Conservation (phyloP, 2,329 filamentous ascomycete genomes). For the Thermothelomyces thermophilus region DNA sequence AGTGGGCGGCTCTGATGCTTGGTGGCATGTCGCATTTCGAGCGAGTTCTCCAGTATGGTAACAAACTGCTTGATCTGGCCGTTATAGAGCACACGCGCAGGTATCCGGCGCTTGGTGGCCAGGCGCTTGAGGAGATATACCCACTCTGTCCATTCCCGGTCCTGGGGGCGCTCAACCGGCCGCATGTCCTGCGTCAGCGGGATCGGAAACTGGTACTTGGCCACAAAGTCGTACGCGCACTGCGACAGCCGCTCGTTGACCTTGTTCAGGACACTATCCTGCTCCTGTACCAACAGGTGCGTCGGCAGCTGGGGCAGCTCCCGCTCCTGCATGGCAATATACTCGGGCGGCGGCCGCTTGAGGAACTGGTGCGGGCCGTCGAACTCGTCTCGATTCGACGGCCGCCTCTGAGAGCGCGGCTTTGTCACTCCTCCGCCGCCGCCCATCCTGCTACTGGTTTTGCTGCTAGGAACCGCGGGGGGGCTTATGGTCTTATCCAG, state of each 20-base stretch:
- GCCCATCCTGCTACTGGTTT: constrained; percentile 33
- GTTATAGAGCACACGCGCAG: constrained; percentile 76
- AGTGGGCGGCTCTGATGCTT: constrained; percentile 77
- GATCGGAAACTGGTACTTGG: constrained; percentile 86
- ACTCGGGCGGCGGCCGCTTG: constrained; percentile 62
- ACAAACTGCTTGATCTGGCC: constrained; percentile 89
- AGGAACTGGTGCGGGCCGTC: constrained; percentile 81
- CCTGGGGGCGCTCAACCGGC: constrained; percentile 64
- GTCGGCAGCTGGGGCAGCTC: constrained; percentile 77
- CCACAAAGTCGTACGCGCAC: constrained; percentile 85
- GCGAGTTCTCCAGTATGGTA: constrained; percentile 78
- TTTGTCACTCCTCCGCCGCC: constrained; percentile 31
- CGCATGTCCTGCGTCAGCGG: constrained; percentile 77
- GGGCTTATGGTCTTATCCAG: constrained; percentile 40
- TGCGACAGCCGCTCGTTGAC: constrained; percentile 81
- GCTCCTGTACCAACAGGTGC: constrained; percentile 75
- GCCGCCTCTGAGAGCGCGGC: constrained; percentile 55
- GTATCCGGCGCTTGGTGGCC: constrained; percentile 79
- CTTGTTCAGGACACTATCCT: constrained; percentile 71
- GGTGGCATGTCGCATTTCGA: constrained; percentile 80
- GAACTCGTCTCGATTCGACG: constrained; percentile 82
- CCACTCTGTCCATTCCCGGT: constrained; percentile 89
- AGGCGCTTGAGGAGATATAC: constrained; percentile 80
- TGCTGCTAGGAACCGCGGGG: constrained; percentile 36
- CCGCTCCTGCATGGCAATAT: constrained; percentile 69